Base-by-base conservation (phyloP, 352 stramenopile genomes). In the Blastocystis sp. region DNA sequence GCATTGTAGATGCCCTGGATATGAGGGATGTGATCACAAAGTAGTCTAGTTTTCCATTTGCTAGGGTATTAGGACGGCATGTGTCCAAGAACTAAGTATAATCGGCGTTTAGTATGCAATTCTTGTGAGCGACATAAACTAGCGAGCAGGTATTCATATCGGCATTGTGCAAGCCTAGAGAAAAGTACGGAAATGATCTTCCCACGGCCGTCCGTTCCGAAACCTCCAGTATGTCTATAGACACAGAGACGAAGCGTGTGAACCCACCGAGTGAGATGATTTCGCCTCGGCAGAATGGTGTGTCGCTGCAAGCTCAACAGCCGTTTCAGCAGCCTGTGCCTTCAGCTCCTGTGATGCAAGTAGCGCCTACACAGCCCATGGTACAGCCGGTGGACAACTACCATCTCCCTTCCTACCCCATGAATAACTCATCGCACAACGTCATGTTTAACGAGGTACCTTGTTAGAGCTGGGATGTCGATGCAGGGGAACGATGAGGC, bases 31-130 rank as follows among this genome's bases (percentile, higher is more conserved):
- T 43, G 77, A 88, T 37, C 77, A 88, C 37, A 88, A 88, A 34
- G 62, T 64, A 79, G 43, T 6, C 26, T 23, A 37, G 26, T 29
- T 5, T 37, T 43, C 2, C 5, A n/a, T 68, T 15, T 3, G 20
- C 45, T 29, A 5, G 13, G 39, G 15, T 4, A 0, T 6, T 68
- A 84, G 73, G 73, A 84, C 26, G 73, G 73, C 5, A 88, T 88
- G 77, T 88, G 77, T 56, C 62, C 77, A n/a, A 39, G 77, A 54
- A 88, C 77, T 2, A 88, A 88, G 66, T 88, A 88, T 39, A 88
- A 88, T 88, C 77, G 77, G 39, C 77, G 77, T 53, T 77, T 88
- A 29, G 77, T 88, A 2, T 88, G 77, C 29, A 88, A 88, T 79
- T 88, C 77, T 37, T 88, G 77, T 37, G 77, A 88, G 29, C 53